Evolutionary conservation across 2,329 filamentous ascomycete species (phyloP).

Genomic region (Talaromyces albobiverticillius): DNA sequence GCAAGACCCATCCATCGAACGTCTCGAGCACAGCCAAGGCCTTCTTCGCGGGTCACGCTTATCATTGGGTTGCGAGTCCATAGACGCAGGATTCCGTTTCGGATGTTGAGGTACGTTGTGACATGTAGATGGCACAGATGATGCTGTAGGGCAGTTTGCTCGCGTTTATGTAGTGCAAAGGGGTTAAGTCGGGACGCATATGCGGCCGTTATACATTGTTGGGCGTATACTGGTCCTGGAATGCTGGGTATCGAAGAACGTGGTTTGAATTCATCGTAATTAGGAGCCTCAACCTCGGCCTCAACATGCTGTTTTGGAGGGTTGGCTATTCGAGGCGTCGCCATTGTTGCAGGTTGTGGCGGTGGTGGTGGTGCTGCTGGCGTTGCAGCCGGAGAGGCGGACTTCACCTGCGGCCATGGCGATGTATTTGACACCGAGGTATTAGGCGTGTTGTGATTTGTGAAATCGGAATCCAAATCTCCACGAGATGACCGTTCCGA

Average conservation of each 20-base stretch:
- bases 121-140: conserved; percentile 86
- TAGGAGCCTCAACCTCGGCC: conserved; percentile 7
- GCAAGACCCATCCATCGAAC: conserved; percentile 85
- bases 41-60: conserved; percentile 77
- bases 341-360: background rate
- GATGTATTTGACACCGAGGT: conserved; percentile 23
- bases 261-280: conserved; percentile 58
- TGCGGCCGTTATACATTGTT: conserved; percentile 84
- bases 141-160: conserved; percentile 75
- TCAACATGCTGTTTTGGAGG: background rate
- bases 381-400: background rate
- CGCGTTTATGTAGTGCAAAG: conserved; percentile 79
- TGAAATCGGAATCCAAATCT: conserved; percentile 19
- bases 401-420: conserved; percentile 4
- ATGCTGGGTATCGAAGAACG: conserved; percentile 83
- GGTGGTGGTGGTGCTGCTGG: too few relatives aligned
- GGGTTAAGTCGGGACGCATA: conserved; percentile 87
- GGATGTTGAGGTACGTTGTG: conserved; percentile 91
- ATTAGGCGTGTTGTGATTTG: conserved; percentile 23
- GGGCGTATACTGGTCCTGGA: conserved; percentile 74
- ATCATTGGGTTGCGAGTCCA: conserved; percentile 87
- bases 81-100: conserved; percentile 86
- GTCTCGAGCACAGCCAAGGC: conserved; percentile 85
- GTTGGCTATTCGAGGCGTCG: background rate
- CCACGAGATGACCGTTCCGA: conserved; percentile 16